These are phyloP conservation scores for Plasmodium sp. DNA, from an alignment of 169 alveolate species.

Conservation along the genomic window DNA sequence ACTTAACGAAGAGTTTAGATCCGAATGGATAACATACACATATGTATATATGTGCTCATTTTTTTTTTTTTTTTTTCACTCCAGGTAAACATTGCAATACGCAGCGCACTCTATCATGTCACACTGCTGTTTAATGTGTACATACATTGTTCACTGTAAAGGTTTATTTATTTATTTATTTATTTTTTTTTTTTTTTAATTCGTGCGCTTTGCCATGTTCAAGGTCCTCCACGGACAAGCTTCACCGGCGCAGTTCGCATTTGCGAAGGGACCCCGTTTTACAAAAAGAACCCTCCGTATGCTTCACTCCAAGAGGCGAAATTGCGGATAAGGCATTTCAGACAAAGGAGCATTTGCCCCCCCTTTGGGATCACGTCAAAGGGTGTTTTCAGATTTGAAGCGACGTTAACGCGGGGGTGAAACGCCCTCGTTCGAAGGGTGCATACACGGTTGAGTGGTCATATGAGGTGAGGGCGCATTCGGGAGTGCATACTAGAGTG, in stretches of 20 bases:
- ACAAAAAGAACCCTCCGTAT: neutral
- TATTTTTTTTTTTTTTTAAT: neutral
- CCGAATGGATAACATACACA: neutral
- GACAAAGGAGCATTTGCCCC: neutral
- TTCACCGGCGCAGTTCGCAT: neutral
- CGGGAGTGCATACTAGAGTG: neutral
- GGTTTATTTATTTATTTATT: neutral
- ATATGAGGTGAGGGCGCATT: neutral
- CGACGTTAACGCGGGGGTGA: neutral
- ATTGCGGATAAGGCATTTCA: neutral
- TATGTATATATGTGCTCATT: neutral
- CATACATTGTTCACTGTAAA: slow-evolving; percentile 15
- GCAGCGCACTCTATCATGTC: neutral
- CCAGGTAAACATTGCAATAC: neutral
- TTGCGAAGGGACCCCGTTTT: neutral
- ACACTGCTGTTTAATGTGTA: slow-evolving; percentile 16
- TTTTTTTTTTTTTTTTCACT: slow-evolving; percentile 8
- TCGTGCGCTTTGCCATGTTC: neutral
- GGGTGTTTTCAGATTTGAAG: neutral
- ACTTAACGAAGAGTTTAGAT: neutral
- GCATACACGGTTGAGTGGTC: neutral
- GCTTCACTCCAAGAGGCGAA: neutral
- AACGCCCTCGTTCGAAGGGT: neutral
- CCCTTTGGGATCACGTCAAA: neutral
- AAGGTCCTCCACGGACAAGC: neutral